phyloP scores from a whole-genome alignment of 345 rosid genomes.

The Melaleuca quinquenervia region DNA sequence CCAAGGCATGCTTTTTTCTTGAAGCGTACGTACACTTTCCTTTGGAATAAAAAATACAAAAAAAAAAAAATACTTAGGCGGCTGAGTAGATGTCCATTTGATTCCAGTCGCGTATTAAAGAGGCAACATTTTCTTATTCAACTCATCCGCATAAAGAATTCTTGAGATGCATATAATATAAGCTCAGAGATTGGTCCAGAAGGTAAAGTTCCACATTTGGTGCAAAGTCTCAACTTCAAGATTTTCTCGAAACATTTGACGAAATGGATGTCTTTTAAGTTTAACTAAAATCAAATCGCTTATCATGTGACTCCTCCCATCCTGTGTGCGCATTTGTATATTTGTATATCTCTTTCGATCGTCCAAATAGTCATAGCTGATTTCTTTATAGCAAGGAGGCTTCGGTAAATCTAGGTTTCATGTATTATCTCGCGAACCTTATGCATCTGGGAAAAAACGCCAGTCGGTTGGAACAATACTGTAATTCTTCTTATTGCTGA shows the following conservation, averaged over 20 bases:
- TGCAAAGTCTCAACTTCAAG: background rate
- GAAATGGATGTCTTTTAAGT: background rate
- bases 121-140: background rate
- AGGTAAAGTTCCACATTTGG: background rate
- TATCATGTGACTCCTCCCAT: background rate
- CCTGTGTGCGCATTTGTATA: too few relatives aligned
- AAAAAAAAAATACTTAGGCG: background rate
- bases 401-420: background rate
- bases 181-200: background rate
- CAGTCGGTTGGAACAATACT: background rate
- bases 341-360: background rate
- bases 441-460: background rate
- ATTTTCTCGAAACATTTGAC: background rate
- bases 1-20: background rate
- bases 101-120: background rate
- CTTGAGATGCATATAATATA: background rate
- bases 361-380: background rate
- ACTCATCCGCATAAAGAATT: background rate
- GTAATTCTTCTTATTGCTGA: background rate
- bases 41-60: background rate
- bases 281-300: background rate
- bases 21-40: background rate
- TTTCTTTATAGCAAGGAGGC: background rate
- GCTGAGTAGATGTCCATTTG: background rate
- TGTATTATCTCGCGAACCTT: background rate